Evolutionary conservation across 306 rosid genomes (phyloP).

Genomic region (Quercus variabilis): DNA sequence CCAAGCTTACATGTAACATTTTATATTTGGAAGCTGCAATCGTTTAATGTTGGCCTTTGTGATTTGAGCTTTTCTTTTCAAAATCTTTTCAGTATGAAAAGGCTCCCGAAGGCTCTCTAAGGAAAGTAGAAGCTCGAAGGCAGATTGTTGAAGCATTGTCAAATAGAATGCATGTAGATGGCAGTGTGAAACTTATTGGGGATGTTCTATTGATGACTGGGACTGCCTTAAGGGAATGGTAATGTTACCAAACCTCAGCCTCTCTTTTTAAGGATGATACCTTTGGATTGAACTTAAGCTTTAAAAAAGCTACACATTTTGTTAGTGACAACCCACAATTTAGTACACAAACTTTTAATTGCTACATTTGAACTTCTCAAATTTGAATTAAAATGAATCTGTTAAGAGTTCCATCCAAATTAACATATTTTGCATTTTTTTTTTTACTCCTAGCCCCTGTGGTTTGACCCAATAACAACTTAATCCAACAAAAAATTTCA

Average conservation of each 20-base stretch:
- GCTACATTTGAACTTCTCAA: too few species aligned
- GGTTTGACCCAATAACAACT: too few species aligned
- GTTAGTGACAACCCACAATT: too few species aligned
- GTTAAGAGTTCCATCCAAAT: too few species aligned
- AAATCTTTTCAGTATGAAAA: slow-evolving; percentile 56
- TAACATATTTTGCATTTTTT: too few species aligned
- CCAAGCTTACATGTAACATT: not conserved
- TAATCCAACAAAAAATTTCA: too few species aligned
- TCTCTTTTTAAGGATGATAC: not conserved
- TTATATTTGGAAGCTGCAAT: not conserved
- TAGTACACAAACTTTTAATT: too few species aligned
- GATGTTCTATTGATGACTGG: slow-evolving; percentile 40
- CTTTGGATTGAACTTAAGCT: not conserved
- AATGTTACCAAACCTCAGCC: not conserved
- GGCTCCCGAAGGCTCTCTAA: slow-evolving; percentile 75
- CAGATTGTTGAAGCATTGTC: slow-evolving; percentile 82
- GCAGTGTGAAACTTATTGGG: slow-evolving; percentile 66
- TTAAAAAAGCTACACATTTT: not conserved
- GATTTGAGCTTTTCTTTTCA: slow-evolving; percentile 14
- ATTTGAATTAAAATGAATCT: too few species aligned
- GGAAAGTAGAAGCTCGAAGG: slow-evolving; percentile 70
- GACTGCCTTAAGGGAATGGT: too few species aligned
- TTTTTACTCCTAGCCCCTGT: too few species aligned
- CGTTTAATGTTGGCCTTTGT: not conserved
- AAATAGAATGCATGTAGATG: slow-evolving; percentile 79